Conservation (phyloP, 2,329 filamentous ascomycete species). For the Trichoderma sp. region DNA sequence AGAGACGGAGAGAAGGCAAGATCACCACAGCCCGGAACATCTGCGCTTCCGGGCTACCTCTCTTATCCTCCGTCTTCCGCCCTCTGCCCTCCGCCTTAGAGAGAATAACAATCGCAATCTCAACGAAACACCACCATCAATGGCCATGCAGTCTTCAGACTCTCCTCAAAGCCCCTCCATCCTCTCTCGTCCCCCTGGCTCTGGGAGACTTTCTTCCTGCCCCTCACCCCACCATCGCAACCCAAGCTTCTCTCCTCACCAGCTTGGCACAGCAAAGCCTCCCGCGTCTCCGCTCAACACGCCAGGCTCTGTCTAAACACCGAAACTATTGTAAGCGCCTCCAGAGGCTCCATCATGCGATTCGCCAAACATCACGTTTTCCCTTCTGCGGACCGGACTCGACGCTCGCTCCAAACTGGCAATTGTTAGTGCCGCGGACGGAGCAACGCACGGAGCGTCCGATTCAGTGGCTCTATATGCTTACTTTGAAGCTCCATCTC, state of each 20-base stretch:
- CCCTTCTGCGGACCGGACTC: background rate
- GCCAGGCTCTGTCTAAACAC: background rate
- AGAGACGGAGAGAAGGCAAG: background rate
- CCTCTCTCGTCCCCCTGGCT: background rate
- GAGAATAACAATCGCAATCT: background rate
- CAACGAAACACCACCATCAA: background rate
- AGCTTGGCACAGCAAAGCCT: background rate
- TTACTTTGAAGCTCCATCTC: slow-evolving; percentile 6
- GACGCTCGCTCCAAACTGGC: background rate
- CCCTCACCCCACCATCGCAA: background rate
- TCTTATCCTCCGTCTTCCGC: background rate
- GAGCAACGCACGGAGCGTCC: slow-evolving; percentile 6
- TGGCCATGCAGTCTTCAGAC: background rate
- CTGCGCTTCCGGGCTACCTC: background rate
- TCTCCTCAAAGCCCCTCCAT: background rate
- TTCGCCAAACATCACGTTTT: background rate
- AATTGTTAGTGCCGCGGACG: background rate
- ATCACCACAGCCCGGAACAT: background rate
- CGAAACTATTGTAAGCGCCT: background rate
- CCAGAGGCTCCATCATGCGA: background rate
- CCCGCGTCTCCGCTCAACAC: background rate
- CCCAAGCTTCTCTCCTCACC: background rate
- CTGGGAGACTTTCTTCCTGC: background rate
- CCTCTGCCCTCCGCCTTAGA: too few relatives aligned
- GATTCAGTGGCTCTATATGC: background rate